phyloP scores from a whole-genome alignment of 495 filamentous ascomycete genomes.

The Penicillium simplicissimum region DNA sequence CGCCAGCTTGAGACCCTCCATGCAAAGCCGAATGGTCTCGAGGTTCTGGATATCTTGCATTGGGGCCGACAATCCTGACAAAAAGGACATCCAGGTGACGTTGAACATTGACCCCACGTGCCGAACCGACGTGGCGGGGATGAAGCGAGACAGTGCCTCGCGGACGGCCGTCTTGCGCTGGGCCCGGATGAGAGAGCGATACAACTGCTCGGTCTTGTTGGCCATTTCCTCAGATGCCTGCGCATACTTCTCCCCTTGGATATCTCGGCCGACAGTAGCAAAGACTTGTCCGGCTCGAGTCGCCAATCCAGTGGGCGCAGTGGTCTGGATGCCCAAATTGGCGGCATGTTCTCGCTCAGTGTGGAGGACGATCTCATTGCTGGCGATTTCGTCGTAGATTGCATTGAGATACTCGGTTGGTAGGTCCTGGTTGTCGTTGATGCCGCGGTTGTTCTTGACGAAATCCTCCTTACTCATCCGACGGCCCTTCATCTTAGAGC shows the following conservation, averaged over 20 bases:
- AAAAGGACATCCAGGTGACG: constrained; percentile 98
- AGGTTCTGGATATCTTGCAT: constrained; percentile 91
- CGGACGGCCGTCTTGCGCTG: constrained; percentile 76
- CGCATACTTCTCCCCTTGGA: constrained; percentile 89
- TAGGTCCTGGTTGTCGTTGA: constrained; percentile 93
- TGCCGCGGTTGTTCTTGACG: constrained; percentile 97
- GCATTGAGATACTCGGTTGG: constrained; percentile 87
- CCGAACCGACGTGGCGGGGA: constrained; percentile 86
- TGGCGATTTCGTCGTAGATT: constrained; percentile 90
- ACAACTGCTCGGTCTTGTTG: constrained; percentile 82
- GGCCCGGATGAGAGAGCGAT: constrained; percentile 83
- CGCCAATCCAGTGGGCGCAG: constrained; percentile 66
- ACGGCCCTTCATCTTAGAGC: constrained; percentile 71
- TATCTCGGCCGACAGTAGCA: constrained; percentile 84
- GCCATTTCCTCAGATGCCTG: constrained; percentile 96
- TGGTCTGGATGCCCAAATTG: constrained; percentile 60
- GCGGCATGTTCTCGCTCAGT: constrained; percentile 88
- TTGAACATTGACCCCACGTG: constrained; percentile 99
- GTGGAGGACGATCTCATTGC: constrained; percentile 91
- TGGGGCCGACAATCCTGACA: constrained; percentile 86
- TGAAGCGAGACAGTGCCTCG: constrained; percentile 71
- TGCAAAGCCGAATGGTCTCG: constrained; percentile 84
- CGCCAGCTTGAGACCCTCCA: constrained; percentile 92
- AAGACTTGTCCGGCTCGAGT: constrained; percentile 87
- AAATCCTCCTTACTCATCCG: constrained; percentile 97